phyloP scores from a whole-genome alignment of 495 filamentous ascomycete genomes.

The Trypethelium eluteriae region DNA sequence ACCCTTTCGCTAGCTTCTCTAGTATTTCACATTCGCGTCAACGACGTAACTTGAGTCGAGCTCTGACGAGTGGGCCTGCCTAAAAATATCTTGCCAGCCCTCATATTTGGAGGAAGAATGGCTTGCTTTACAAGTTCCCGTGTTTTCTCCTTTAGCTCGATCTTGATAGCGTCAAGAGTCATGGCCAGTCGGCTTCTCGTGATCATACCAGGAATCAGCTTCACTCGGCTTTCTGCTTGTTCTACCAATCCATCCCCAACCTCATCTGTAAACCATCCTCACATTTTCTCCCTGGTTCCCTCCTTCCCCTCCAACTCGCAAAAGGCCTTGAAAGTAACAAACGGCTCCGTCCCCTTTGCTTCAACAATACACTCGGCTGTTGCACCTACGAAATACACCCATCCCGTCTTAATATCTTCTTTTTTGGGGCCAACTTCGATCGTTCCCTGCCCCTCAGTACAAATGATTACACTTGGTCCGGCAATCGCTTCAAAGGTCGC shows the following conservation, averaged over 20 bases:
- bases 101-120: background rate
- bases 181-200: too few species aligned
- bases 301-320: conserved; percentile 67
- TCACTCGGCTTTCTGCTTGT: background rate
- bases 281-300: conserved; percentile 11
- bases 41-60: background rate
- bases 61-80: background rate
- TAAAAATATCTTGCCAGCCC: background rate
- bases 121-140: too few species aligned
- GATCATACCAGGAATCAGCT: background rate
- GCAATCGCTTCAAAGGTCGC: conserved; percentile 78
- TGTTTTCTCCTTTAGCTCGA: too few species aligned
- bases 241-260: background rate
- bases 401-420: conserved; percentile 67
- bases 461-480: conserved; percentile 88
- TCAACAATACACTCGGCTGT: conserved; percentile 78
- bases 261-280: background rate
- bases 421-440: conserved; percentile 73
- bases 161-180: too few species aligned
- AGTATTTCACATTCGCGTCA: background rate
- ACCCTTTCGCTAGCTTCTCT: background rate
- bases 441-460: conserved; percentile 69
- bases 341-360: conserved; percentile 54
- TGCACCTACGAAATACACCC: conserved; percentile 89
- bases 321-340: conserved; percentile 92